These are phyloP conservation scores for Oryza glumipatula DNA, from an alignment of 176 grass and related monocot species.

Conservation along the genomic window DNA sequence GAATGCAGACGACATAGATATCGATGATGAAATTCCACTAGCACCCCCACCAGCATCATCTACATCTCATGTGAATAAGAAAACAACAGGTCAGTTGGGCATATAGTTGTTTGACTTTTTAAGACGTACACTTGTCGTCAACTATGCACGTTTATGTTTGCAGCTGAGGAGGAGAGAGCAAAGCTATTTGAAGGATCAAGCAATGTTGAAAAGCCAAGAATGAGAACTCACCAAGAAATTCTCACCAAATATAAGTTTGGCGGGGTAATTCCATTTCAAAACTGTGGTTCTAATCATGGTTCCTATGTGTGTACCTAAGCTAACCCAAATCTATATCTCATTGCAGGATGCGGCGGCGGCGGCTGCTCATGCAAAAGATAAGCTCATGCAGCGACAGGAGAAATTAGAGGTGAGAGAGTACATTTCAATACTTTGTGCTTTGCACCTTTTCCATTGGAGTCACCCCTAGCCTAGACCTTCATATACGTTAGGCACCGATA, in stretches of 20 bases:
- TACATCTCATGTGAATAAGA: conserved; percentile 49
- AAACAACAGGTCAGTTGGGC: conserved; percentile 51
- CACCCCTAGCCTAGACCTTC: not conserved
- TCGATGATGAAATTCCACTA: conserved; percentile 68
- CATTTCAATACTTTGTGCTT: not conserved
- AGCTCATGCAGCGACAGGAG: conserved; percentile 86
- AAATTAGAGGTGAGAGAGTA: conserved; percentile 72
- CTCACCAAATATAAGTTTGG: conserved; percentile 94
- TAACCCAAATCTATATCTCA: conserved; percentile 30
- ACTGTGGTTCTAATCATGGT: not conserved
- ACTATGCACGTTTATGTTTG: conserved; percentile 18
- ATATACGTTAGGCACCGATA: not conserved
- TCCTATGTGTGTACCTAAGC: not conserved
- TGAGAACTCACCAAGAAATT: conserved; percentile 92
- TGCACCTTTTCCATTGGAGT: not conserved
- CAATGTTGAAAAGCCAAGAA: conserved; percentile 67
- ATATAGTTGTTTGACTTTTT: not conserved
- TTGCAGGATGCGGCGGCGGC: conserved; percentile 86
- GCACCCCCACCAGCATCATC: conserved; percentile 50
- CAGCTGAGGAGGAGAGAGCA: conserved; percentile 68
- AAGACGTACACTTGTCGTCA: not conserved
- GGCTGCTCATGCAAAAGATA: conserved; percentile 92
- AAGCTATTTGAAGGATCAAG: conserved; percentile 89
- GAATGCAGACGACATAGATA: conserved; percentile 88
- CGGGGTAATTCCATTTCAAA: conserved; percentile 61